Percentiles rank a stretch among this genome's conserved stretches.
phyloP scores from a whole-genome alignment of 352 stramenopile genomes.

The Globisporangium heterothallicum region DNA sequence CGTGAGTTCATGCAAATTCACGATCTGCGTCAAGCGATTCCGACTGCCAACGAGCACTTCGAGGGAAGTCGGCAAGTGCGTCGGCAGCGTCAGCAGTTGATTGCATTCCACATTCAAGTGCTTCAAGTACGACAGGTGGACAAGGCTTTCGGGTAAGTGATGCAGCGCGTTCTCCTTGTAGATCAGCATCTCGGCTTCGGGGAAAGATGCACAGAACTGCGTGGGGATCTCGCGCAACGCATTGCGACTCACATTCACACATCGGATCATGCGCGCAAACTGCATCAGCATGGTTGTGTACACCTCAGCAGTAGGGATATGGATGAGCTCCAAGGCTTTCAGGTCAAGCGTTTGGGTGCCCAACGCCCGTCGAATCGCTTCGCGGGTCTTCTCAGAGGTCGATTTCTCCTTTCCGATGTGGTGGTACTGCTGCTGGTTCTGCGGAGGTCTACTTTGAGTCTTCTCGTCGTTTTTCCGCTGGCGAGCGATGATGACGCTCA shows the following conservation, averaged over 20 bases:
- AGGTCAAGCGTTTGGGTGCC: slow-evolving; percentile 56
- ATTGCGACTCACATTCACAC: slow-evolving; percentile 68
- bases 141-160: slow-evolving; percentile 23
- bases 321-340: slow-evolving; percentile 56
- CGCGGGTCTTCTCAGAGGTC: slow-evolving; percentile 17
- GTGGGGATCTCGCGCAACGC: slow-evolving; percentile 49
- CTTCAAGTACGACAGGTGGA: slow-evolving; percentile 27
- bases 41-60: slow-evolving; percentile 31
- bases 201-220: slow-evolving; percentile 48
- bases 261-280: slow-evolving; percentile 47
- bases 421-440: background rate
- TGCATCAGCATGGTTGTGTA: slow-evolving; percentile 63
- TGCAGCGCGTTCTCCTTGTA: slow-evolving; percentile 67
- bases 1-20: slow-evolving; percentile 42
- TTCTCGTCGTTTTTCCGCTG: slow-evolving; percentile 23
- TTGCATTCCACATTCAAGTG: slow-evolving; percentile 55
- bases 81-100: slow-evolving; percentile 37
- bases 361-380: slow-evolving; percentile 43
- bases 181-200: slow-evolving; percentile 38
- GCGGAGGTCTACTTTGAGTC: background rate
- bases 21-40: slow-evolving; percentile 46
- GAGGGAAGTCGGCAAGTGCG: slow-evolving; percentile 31
- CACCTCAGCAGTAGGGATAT: slow-evolving; percentile 42
- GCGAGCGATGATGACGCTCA: slow-evolving; percentile 47
- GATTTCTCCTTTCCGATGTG: background rate